These are phyloP conservation scores for Psilocybe mexicana DNA, from an alignment of 1,284 basidiomycete genomes.

Conservation along the genomic window DNA sequence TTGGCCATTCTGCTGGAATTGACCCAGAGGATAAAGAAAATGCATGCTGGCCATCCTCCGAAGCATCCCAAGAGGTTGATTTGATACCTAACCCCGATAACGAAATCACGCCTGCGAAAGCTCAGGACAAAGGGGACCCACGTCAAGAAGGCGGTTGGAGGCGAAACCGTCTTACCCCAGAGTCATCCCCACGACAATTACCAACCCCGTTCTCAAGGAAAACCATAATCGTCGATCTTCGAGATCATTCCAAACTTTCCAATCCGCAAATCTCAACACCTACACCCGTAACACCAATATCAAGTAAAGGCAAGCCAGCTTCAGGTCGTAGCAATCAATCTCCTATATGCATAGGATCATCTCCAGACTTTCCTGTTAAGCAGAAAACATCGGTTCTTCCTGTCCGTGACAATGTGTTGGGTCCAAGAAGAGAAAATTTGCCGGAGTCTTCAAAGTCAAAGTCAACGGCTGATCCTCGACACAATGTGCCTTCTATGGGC, in stretches of 20 bases:
- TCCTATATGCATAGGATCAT: constrained; percentile 19
- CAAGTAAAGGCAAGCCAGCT: not conserved
- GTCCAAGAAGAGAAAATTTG: no score
- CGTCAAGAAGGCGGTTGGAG: constrained; percentile 18
- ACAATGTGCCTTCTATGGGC: no score
- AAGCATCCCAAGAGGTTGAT: constrained; percentile 22
- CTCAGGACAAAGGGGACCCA: constrained; percentile 4
- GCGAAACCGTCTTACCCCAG: constrained; percentile 26
- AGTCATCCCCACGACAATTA: constrained; percentile 23
- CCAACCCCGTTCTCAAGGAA: no score
- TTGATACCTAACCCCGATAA: not conserved
- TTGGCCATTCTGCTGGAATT: constrained; percentile 38
- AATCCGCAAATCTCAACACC: no score
- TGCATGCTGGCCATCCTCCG: constrained; percentile 32
- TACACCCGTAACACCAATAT: not conserved
- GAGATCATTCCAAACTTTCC: not conserved
- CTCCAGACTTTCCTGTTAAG: not conserved
- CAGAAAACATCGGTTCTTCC: not conserved
- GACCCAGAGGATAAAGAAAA: constrained; percentile 30
- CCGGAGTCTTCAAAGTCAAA: no score
- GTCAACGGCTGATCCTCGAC: no score
- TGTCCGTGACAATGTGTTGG: not conserved
- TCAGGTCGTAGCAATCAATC: constrained; percentile 13
- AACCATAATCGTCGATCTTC: not conserved
- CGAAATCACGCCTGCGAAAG: constrained; percentile 6